Evolutionary conservation across 805 yeast genomes (phyloP).

Genomic region (Yamadazyma nakazawae): DNA sequence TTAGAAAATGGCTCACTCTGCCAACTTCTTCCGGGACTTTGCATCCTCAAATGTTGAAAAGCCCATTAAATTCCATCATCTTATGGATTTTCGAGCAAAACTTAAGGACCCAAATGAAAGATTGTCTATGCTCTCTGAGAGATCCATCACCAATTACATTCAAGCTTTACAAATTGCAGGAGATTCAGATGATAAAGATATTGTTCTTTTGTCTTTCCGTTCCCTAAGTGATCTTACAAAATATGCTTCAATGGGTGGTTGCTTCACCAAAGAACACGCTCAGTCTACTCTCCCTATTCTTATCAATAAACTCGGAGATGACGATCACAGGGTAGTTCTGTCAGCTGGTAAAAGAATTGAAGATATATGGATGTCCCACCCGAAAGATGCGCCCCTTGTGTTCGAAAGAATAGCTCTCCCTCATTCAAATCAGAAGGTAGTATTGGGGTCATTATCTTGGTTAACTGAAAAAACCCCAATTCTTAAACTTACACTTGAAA

Average conservation of each 20-base stretch:
- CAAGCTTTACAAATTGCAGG: constrained; percentile 3
- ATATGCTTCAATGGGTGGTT: constrained; percentile 5
- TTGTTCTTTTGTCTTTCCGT: constrained; percentile 1
- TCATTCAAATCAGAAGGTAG: constrained; percentile 2
- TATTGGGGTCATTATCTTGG: constrained; percentile 2
- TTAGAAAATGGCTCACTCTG: neutral
- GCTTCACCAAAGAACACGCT: constrained; percentile 6
- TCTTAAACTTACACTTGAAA: constrained; percentile 3
- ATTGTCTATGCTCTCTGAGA: neutral
- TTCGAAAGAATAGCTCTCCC: constrained; percentile 4
- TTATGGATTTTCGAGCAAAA: neutral
- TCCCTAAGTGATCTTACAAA: constrained; percentile 7
- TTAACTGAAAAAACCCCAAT: constrained; percentile 1
- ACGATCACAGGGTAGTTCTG: neutral
- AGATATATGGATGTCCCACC: constrained; percentile 6
- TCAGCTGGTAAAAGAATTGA: constrained; percentile 7
- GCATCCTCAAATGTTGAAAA: neutral
- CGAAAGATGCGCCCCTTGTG: constrained; percentile 2
- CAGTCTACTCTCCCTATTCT: constrained; percentile 4
- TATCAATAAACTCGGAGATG: constrained; percentile 5
- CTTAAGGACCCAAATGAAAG: constrained; percentile 1
- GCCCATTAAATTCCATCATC: neutral
- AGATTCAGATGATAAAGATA: neutral
- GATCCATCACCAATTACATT: constrained; percentile 5
- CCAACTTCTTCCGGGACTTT: constrained; percentile 2